Evolutionary conservation across 768 basidiomycete species (phyloP), one percentile per base, ranked within the genome.

Genomic region (Russula sp.): DNA sequence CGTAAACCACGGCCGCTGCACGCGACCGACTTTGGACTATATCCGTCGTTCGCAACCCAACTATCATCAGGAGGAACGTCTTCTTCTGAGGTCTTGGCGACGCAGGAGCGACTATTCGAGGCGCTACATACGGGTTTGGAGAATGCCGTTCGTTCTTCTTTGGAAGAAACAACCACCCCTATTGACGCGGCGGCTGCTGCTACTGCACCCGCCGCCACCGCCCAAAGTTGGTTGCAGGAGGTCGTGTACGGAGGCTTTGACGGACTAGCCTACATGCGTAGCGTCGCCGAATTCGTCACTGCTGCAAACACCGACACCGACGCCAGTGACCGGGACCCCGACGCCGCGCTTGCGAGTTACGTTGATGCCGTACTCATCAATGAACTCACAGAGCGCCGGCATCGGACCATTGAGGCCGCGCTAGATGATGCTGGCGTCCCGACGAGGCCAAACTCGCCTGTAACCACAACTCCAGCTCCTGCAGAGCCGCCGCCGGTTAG

Each of bases 241-340:
- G 69, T 89, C n/a, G 88, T 91, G 0, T 91, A 90, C 69, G 89
- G 90, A 0, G 88, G 90, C 49, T 77, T 83, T 0, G 87, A 89
- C 59, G 89, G 90, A 1, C 72, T 84, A 32, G 89, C 89, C 6
- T 91, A 91, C 70, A 79, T 86, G 56, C 77, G 86, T 62, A 91
- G 90, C 69, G 67, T 92, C 58, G 88, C 88, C 29, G 85, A 88
- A 71, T 92, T 91, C 65, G 76, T 85, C 36, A 70, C 75, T 5
- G 69, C 71, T n/a, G n/a, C n/a, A n/a, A 18, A 32, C n/a, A n/a
- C n/a, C n/a, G n/a, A 45, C 46, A 9, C 45, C 7, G 29, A 49
- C 18, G 6, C 9, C 51, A 38, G 16, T 20, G 60, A 39, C 35
- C 58, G 38, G 36, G 29, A 32, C 2, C 29, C 34, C 16, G 38